phyloP scores from a whole-genome alignment of 2,329 filamentous ascomycete species.

The Cryphonectria carpinicola region DNA sequence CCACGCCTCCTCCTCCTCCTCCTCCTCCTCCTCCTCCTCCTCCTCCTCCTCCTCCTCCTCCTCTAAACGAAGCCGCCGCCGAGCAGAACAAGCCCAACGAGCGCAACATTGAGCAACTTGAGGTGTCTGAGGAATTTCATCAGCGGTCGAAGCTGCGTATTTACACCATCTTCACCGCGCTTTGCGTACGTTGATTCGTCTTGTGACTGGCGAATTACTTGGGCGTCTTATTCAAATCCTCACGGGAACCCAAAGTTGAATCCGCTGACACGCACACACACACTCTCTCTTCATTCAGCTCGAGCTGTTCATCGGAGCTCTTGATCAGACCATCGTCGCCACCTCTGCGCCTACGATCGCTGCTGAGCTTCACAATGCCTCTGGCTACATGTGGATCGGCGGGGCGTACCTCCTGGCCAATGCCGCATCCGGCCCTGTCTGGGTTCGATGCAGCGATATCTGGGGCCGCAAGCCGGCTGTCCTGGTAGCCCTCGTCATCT shows the following conservation, averaged over 20 bases:
- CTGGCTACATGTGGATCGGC: constrained; percentile 70
- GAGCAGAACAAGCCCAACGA: not conserved
- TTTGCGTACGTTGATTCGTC: not conserved
- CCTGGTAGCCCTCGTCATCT: constrained; percentile 39
- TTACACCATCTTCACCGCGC: not conserved
- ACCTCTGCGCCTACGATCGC: constrained; percentile 55
- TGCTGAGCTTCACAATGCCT: constrained; percentile 51
- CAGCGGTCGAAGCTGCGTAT: constrained; percentile 1
- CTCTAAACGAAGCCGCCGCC: not conserved
- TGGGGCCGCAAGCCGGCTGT: constrained; percentile 48
- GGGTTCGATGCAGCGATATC: constrained; percentile 54
- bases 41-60: too few relatives aligned
- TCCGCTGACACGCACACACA: not conserved
- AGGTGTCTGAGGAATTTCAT: not conserved
- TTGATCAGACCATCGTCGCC: constrained; percentile 49
- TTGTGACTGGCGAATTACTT: not conserved
- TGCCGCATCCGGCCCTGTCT: constrained; percentile 61
- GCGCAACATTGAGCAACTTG: constrained; percentile 3
- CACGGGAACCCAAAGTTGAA: not conserved
- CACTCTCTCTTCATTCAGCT: not conserved
- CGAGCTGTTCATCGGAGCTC: constrained; percentile 31
- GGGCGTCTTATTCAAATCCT: not conserved
- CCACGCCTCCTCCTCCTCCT: too few relatives aligned
- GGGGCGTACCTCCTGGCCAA: constrained; percentile 66
- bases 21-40: too few relatives aligned